These are phyloP conservation scores for Flammula alnicola DNA, from an alignment of 1,284 basidiomycete genomes.

Conservation along the genomic window DNA sequence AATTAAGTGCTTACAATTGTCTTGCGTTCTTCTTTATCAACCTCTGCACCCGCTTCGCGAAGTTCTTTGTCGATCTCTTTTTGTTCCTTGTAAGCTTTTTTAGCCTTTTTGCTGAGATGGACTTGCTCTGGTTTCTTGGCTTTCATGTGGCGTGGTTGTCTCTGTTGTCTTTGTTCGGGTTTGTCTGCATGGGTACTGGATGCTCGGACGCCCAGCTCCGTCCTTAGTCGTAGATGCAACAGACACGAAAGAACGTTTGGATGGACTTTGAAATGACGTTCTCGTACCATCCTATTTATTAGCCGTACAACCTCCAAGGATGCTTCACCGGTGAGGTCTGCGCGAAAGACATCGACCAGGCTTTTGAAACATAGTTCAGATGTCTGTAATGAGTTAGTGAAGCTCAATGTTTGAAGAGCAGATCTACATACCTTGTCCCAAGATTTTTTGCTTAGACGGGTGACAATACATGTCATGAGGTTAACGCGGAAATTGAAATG, in stretches of 20 bases:
- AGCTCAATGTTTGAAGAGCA: slow-evolving; percentile 8
- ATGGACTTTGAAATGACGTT: slow-evolving; percentile 88
- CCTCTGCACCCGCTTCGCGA: slow-evolving; percentile 92
- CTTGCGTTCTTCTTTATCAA: slow-evolving; percentile 91
- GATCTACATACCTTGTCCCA: slow-evolving; percentile 77
- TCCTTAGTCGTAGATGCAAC: slow-evolving; percentile 85
- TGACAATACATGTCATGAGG: slow-evolving; percentile 88
- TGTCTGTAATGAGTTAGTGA: slow-evolving; percentile 47
- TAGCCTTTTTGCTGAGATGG: slow-evolving; percentile 88
- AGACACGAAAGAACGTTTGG: slow-evolving; percentile 89
- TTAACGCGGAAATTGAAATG: slow-evolving; percentile 99
- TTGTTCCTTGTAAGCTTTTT: slow-evolving; percentile 80
- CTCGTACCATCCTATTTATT: slow-evolving; percentile 96
- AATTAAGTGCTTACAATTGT: slow-evolving; percentile 62
- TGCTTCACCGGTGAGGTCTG: slow-evolving; percentile 78
- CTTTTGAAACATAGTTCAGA: slow-evolving; percentile 85
- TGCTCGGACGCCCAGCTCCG: slow-evolving; percentile 83
- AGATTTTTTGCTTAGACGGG: slow-evolving; percentile 81
- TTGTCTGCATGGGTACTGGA: slow-evolving; percentile 71
- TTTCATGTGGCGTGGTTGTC: slow-evolving; percentile 43
- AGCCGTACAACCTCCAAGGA: slow-evolving; percentile 92
- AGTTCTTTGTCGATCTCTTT: slow-evolving; percentile 89
- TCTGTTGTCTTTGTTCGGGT: slow-evolving; percentile 38
- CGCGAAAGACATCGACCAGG: slow-evolving; percentile 80
- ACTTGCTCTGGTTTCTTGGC: slow-evolving; percentile 64